A percentile compares a stretch with the other conserved stretches of the same genome.
These are phyloP conservation scores for Coriaria nepalensis DNA, from an alignment of 306 rosid genomes.

Conservation along the genomic window DNA sequence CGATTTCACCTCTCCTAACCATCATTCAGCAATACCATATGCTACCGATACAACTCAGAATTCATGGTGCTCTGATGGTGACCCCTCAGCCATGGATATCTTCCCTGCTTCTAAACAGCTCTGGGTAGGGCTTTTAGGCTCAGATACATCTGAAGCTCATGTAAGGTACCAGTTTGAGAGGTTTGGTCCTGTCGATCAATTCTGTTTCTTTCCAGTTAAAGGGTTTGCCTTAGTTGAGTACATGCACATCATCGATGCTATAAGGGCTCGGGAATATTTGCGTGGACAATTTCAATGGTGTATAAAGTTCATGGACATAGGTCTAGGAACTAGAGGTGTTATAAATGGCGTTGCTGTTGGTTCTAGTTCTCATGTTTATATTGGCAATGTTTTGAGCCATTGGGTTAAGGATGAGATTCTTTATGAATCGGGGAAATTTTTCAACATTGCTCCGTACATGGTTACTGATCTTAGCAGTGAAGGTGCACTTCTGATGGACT, in stretches of 20 bases:
- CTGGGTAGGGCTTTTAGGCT: constrained; percentile 60
- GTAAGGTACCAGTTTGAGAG: constrained; percentile 76
- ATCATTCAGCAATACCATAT: constrained; percentile 32
- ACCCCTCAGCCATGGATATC: constrained; percentile 68
- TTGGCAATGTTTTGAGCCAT: constrained; percentile 64
- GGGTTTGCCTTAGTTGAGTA: constrained; percentile 82
- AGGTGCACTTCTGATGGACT: constrained; percentile 74
- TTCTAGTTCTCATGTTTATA: constrained; percentile 54
- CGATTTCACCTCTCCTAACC: constrained; percentile 50
- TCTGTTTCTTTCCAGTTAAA: constrained; percentile 51
- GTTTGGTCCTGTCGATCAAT: constrained; percentile 69
- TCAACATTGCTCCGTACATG: constrained; percentile 48
- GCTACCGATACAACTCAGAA: constrained; percentile 32
- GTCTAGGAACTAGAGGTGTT: constrained; percentile 81
- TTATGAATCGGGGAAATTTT: constrained; percentile 66
- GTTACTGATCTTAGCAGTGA: constrained; percentile 70
- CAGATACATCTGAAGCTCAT: constrained; percentile 68
- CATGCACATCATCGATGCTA: constrained; percentile 62
- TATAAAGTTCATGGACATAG: constrained; percentile 74
- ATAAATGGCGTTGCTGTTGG: constrained; percentile 80
- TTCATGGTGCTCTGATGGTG: constrained; percentile 79
- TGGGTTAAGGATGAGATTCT: constrained; percentile 90
- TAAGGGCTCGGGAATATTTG: constrained; percentile 55
- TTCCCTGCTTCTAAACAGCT: constrained; percentile 81
- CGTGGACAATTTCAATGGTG: constrained; percentile 69